Evolutionary conservation across 305 asterid species (phyloP).

Genomic region (Fraxinus nigra): DNA sequence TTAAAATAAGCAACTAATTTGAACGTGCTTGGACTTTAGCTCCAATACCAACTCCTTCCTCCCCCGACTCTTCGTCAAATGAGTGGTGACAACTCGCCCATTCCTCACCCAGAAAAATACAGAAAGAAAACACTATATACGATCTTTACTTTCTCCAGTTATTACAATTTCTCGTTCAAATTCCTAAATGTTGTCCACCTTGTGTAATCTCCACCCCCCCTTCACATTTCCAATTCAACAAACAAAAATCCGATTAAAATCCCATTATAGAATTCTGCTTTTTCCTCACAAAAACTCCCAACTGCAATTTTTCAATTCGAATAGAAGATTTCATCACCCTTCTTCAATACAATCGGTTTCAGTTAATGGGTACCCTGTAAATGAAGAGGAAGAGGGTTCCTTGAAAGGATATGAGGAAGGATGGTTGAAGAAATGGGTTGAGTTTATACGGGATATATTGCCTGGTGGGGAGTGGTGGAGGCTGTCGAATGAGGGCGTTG

Average conservation of each 20-base stretch:
- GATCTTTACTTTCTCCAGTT: background rate
- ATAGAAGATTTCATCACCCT: slow-evolving; percentile 33
- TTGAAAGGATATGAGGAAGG: slow-evolving; percentile 21
- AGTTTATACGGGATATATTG: slow-evolving; percentile 37
- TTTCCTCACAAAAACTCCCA: slow-evolving; percentile 26
- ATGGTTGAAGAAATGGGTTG: slow-evolving; percentile 50
- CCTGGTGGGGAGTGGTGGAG: slow-evolving; percentile 98
- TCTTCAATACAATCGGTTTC: slow-evolving; percentile 48
- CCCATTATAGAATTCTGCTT: slow-evolving; percentile 12
- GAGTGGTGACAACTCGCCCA: slow-evolving; percentile 3
- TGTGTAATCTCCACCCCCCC: slow-evolving; percentile 36
- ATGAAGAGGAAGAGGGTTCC: slow-evolving; percentile 22
- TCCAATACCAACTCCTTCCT: background rate
- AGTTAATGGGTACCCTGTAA: slow-evolving; percentile 55
- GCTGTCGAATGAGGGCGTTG: slow-evolving; percentile 55
- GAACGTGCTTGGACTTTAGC: background rate
- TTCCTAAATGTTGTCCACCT: slow-evolving; percentile 35
- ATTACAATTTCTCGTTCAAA: background rate
- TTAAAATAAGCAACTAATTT: background rate
- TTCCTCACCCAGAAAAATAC: background rate
- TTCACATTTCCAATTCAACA: slow-evolving; percentile 29
- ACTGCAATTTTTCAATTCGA: slow-evolving; percentile 20
- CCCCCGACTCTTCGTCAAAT: background rate
- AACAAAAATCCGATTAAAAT: slow-evolving; percentile 17
- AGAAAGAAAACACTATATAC: background rate